Evolutionary conservation across 352 stramenopile genomes (phyloP).

Genomic region (Phytophthora macrochlamydospora): DNA sequence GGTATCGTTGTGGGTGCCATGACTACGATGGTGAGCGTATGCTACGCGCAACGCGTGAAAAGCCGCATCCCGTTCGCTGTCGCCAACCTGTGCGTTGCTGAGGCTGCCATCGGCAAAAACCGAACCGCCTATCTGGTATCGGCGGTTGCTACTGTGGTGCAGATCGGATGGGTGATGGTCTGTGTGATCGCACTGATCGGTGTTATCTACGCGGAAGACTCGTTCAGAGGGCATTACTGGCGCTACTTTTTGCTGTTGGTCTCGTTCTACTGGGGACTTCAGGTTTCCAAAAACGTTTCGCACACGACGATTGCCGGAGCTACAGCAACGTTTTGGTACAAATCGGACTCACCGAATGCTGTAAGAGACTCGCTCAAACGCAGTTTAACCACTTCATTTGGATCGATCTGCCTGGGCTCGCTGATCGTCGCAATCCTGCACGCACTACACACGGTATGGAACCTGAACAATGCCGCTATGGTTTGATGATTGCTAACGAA

Average conservation of each 20-base stretch:
- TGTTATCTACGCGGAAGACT: conserved; percentile 35
- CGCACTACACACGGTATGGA: conserved; percentile 59
- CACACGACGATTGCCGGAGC: conserved; percentile 91
- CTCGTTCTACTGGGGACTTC: conserved; percentile 93
- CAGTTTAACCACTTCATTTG: conserved; percentile 89
- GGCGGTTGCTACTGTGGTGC: conserved; percentile 80
- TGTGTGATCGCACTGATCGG: conserved; percentile 84
- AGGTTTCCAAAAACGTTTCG: conserved; percentile 90
- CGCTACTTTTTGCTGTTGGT: conserved; percentile 36
- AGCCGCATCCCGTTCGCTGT: conserved; percentile 92
- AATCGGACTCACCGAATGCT: conserved; percentile 71
- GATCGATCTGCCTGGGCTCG: conserved; percentile 93
- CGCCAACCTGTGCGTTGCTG: conserved; percentile 86
- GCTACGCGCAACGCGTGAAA: conserved; percentile 77
- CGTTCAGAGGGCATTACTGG: conserved; percentile 4
- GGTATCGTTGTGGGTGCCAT: conserved; percentile 50
- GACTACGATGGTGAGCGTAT: conserved; percentile 59
- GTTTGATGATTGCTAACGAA: not conserved
- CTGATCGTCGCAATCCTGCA: conserved; percentile 92
- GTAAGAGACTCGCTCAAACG: conserved; percentile 78
- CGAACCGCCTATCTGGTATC: conserved; percentile 74
- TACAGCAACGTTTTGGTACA: conserved; percentile 95
- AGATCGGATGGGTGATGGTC: conserved; percentile 87
- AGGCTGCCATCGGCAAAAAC: conserved; percentile 88
- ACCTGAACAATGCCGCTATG: not conserved